Evolutionary conservation across 768 basidiomycete genomes (phyloP).

Genomic region (Plicaturopsis crispa): DNA sequence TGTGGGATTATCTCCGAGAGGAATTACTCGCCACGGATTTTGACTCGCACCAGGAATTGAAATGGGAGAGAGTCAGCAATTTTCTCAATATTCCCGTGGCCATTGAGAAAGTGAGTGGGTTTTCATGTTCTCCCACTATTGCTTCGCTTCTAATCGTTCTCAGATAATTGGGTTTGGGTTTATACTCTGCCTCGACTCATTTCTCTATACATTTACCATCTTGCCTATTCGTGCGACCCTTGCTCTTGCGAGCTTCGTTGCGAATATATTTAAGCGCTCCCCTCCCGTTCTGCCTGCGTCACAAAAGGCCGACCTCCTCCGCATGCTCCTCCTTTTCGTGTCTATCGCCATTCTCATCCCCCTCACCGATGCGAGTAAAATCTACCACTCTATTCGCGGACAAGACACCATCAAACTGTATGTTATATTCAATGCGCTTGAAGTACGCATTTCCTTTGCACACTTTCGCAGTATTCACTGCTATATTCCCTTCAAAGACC

Average conservation of each 20-base stretch:
- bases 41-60: conserved; percentile 88
- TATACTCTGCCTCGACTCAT: conserved; percentile 91
- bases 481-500: conserved; percentile 1
- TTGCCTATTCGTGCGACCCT: conserved; percentile 82
- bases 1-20: conserved; percentile 90
- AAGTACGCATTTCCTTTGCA: conserved; percentile 70
- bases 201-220: conserved; percentile 96
- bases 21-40: conserved; percentile 90
- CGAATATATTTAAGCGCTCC: conserved; percentile 41
- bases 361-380: conserved; percentile 92
- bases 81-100: conserved; percentile 90
- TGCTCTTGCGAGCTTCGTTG: conserved; percentile 49
- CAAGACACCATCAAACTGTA: conserved; percentile 99
- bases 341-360: conserved; percentile 72
- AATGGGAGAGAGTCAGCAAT: conserved; percentile 95
- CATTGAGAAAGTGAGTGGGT: conserved; percentile 75
- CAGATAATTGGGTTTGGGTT: conserved; percentile 92
- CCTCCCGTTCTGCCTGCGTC: conserved; percentile 65
- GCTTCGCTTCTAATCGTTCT: not conserved
- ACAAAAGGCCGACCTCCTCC: conserved; percentile 90
- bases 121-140: not conserved
- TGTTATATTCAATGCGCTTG: conserved; percentile 97
- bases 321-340: conserved; percentile 64
- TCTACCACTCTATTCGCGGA: conserved; percentile 95
- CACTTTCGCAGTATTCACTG: not conserved